Evolutionary conservation across 2,329 filamentous ascomycete species (phyloP), one percentile per base, ranked within the genome.

Genomic region (Escovopsis sp.): DNA sequence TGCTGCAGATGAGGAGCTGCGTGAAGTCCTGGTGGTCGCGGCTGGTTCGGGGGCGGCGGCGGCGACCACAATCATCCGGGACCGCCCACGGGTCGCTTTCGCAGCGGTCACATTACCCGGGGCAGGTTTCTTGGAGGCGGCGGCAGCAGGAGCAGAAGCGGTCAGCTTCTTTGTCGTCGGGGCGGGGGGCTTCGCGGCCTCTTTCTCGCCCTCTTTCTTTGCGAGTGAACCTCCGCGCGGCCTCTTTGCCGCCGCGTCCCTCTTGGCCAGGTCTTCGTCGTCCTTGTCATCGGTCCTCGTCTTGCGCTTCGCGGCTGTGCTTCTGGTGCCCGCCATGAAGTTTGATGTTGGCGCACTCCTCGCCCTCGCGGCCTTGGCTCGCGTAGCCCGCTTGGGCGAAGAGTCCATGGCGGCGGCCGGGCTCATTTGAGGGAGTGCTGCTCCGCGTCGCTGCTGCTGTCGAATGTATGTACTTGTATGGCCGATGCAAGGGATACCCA

Each of bases 311-410:
- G 61, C 55, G 23, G 59, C 49, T 38, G 61, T 58, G 48, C 58
- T 58, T 40, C 59, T 59, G 12, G 60, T 58, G 44, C 50, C 42
- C 12, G 56, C 54, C 9, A 56, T 58, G 6, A 54, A 57, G 42
- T 50, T 55, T 44, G 51, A 46, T 4, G 55, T 55, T 19, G 42
- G 35, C 23, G 45, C 26, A 28, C 36, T 36, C 18, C 64, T 58
- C 53, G 70, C 62, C 52, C 66, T 69, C 30, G 69, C 62, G 30
- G 66, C 64, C 45, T 67, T 59, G 38, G 67, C 60, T 41, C 74
- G 69, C 47, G 74, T 77, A 53, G 77, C 67, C 49, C 74, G 70
- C 60, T 75, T 75, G 33, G 73, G 74, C 41, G 74, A 73, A 45
- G 71, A 76, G 49, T 73, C 69, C 72, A 77, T 54, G 12, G 33